phyloP scores from a whole-genome alignment of 2,329 filamentous ascomycete species.

The Setomelanomma holmii region DNA sequence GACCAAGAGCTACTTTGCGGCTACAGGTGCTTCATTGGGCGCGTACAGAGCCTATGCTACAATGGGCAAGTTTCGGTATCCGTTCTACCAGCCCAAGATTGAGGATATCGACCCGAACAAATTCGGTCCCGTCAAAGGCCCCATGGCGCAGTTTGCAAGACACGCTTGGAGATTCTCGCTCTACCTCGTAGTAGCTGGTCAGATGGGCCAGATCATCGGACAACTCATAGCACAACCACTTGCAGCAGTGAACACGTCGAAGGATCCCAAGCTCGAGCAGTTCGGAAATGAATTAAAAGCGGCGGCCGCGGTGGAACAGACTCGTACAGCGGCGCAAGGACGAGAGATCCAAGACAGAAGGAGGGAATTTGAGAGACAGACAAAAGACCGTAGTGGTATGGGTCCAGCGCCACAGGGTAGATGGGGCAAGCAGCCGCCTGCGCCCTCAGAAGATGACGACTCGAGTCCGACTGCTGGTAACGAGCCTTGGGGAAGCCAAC shows the following conservation, averaged over 20 bases:
- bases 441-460: conserved; percentile 47
- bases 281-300: conserved; percentile 47
- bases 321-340: conserved; percentile 15
- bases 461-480: conserved; percentile 53
- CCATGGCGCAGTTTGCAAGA: conserved; percentile 37
- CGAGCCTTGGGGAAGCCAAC: conserved; percentile 34
- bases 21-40: conserved; percentile 42
- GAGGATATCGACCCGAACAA: conserved; percentile 50
- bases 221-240: conserved; percentile 41
- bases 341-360: conserved; percentile 26
- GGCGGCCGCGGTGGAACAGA: conserved; percentile 18
- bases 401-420: conserved; percentile 49
- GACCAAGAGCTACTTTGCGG: conserved; percentile 49
- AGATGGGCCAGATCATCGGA: conserved; percentile 45
- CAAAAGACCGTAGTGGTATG: conserved; percentile 28
- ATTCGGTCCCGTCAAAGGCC: conserved; percentile 44
- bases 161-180: conserved; percentile 35
- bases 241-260: conserved; percentile 42
- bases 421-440: conserved; percentile 24
- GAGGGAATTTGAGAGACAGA: conserved; percentile 29
- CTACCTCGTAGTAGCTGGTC: conserved; percentile 33
- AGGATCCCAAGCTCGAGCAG: conserved; percentile 51
- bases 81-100: conserved; percentile 50
- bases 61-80: conserved; percentile 48
- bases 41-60: conserved; percentile 45